Base-by-base conservation (phyloP, 2,329 filamentous ascomycete species). In the Epichloe typhina region DNA sequence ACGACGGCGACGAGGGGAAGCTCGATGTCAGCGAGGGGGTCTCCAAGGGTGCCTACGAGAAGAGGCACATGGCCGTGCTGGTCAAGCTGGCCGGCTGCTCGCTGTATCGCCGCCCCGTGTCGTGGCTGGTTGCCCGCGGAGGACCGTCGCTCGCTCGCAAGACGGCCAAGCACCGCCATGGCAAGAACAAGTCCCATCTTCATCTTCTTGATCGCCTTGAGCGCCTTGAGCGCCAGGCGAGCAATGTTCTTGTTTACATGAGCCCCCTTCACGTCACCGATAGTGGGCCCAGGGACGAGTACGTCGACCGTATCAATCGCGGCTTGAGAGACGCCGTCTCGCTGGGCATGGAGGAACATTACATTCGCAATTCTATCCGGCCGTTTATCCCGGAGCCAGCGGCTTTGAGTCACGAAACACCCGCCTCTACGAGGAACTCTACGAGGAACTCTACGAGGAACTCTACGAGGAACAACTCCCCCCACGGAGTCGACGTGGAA, bases 21-120 rank as follows among this genome's bases (percentile, higher is more conserved):
- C 65, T 72, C 4, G 69, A 72, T 52, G 58, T 64, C 41, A 65
- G 63, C 53, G 69, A 72, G 54, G 69, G 69, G 38, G 69, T 72
- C 21, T 57, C 64, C 41, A 66, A 61, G 31, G 63, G 64, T 19
- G 65, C 66, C 5, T 72, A 72, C 52, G 53, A 61, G 33, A 72
- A 71, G 53, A 51, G 58, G 13, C 57, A 61, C 51, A 58, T 69
- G 55, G 47, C 56, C 8, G 61, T 70, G 9, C 50, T 64, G 8
- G 57, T 71, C 13, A 58, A 59, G 45, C 60, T 62, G 45, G 66
- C 66, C 12, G 59, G 59, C 15, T 52, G 55, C n/a, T 51, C 59
- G 9, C 52, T 70, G 5, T 67, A 69, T 46, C 64, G 65, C 15
- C 64, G 67, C 6, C 62, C 66, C 6, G 61, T 64, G 12, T 59